Evolutionary conservation across 352 stramenopile genomes (phyloP), one percentile per base, ranked within the genome.

Genomic region (Peronosclerospora sorghi): DNA sequence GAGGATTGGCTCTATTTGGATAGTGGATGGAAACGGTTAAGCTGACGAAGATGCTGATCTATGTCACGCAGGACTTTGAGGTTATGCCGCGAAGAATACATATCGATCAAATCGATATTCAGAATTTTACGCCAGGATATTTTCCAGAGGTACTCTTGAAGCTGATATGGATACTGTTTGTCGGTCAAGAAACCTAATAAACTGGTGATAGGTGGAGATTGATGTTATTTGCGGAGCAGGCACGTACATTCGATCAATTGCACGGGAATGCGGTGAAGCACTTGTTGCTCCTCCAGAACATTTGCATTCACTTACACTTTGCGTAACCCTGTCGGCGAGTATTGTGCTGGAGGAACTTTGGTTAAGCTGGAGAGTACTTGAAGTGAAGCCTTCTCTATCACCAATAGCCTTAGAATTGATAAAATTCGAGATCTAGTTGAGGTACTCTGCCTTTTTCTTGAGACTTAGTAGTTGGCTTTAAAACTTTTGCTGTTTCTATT

Each of bases 241-340:
- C 13, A 94, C 81, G 12, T 94, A 94, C 54, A 88, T 94, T 45
- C 76, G 81, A 13, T 91, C 78, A 4, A 94, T 94, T 43, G 81
- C 81, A 1, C 72, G 81, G 5, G 81, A 94, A 48, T 88, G 76
- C 28, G 81, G 81, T 6, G 78, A 94, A n/a, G 62, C 59, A 13
- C 45, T 91, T 5, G 8, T 69, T 27, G 45, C 80, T 2, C 73
- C 74, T 13, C 34, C 28, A 0, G 36, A 57, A 6, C 15, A 51
- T 0, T 12, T 66, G 4, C 49, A 69, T 40, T 14, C 36, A 39
- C 52, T 3, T 60, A 51, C 26, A 48, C 37, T 8, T 24, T 69
- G 8, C 41, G 26, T 19, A 83, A 78, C 37, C 10, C 30, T 35
- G 47, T 21, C 36, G 67, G 56, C 4, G 43, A 75, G 1, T 64